Evolutionary conservation across 2,329 filamentous ascomycete species (phyloP).

Genomic region (Madurella fahalii): DNA sequence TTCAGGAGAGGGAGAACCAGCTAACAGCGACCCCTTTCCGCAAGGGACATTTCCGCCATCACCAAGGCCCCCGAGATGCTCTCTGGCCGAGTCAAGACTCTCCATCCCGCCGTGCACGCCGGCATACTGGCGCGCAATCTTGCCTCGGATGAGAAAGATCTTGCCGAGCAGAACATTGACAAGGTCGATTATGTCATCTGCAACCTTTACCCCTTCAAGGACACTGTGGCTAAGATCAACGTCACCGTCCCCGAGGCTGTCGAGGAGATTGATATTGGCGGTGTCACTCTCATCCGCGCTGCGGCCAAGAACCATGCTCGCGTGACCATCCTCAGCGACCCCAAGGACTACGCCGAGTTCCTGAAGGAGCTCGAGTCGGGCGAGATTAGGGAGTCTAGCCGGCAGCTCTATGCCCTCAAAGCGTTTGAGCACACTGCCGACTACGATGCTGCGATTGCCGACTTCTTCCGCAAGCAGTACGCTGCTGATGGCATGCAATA

Average conservation of each 20-base stretch:
- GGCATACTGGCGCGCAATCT: constrained; percentile 92
- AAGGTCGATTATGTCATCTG: constrained; percentile 96
- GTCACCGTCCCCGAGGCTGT: constrained; percentile 96
- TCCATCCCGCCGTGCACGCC: constrained; percentile 87
- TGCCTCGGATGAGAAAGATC: constrained; percentile 92
- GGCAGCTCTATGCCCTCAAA: constrained; percentile 89
- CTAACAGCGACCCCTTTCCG: constrained; percentile 3
- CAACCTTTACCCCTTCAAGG: constrained; percentile 99
- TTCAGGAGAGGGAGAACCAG: neutral
- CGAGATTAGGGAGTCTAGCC: constrained; percentile 78
- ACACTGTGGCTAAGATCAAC: constrained; percentile 94
- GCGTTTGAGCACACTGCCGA: constrained; percentile 97
- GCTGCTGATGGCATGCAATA: constrained; percentile 80
- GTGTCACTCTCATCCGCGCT: constrained; percentile 91
- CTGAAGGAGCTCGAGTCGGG: constrained; percentile 83
- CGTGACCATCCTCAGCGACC: constrained; percentile 94
- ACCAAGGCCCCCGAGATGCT: constrained; percentile 98
- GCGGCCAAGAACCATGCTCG: constrained; percentile 97
- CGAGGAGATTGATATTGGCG: constrained; percentile 98
- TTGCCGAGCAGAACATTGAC: constrained; percentile 89
- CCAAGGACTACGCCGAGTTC: constrained; percentile 89
- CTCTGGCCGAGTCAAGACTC: constrained; percentile 78
- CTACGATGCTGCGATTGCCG: constrained; percentile 90
- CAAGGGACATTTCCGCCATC: constrained; percentile 92
- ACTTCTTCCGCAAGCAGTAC: constrained; percentile 97